Conservation (phyloP, 768 basidiomycete genomes). For the Termitomyces sp. region DNA sequence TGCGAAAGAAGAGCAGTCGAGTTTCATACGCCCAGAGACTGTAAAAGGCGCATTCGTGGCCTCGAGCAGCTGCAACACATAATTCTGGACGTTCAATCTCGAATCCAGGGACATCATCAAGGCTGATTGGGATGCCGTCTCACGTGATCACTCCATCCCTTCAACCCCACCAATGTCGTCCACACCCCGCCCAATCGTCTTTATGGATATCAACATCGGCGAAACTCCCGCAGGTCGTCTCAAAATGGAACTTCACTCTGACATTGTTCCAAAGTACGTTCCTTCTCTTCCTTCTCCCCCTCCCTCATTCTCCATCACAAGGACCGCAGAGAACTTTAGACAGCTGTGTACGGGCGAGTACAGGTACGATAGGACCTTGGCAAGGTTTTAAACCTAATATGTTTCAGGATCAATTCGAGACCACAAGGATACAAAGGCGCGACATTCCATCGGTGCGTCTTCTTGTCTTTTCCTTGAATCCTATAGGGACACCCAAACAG, state of each 20-base stretch:
- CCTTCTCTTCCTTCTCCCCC: no score
- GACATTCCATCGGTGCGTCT: slow-evolving; percentile 82
- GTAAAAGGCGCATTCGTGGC: slow-evolving; percentile 61
- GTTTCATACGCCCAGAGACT: slow-evolving; percentile 60
- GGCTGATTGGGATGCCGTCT: no score
- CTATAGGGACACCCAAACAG: slow-evolving; percentile 24
- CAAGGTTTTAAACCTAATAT: slow-evolving; percentile 5
- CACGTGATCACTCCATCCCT: no score
- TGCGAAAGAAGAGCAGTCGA: slow-evolving; percentile 77
- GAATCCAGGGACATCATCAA: no score
- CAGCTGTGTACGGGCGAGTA: slow-evolving; percentile 98
- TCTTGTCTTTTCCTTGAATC: neutral
- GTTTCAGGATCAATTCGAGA: slow-evolving; percentile 63
- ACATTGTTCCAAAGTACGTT: slow-evolving; percentile 88
- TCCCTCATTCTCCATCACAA: no score
- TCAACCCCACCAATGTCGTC: slow-evolving; percentile 5
- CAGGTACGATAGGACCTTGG: slow-evolving; percentile 44
- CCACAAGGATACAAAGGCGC: slow-evolving; percentile 90
- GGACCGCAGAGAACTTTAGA: slow-evolving; percentile 97
- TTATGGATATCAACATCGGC: slow-evolving; percentile 96
- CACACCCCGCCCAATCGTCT: slow-evolving; percentile 77
- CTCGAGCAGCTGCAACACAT: slow-evolving; percentile 47
- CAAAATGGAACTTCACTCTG: slow-evolving; percentile 97
- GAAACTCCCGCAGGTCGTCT: slow-evolving; percentile 93
- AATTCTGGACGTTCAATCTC: slow-evolving; percentile 36